A percentile compares a stretch with the other conserved stretches of the same genome.
phyloP scores from a whole-genome alignment of 1,284 basidiomycete species.

The Tilletia horrida region DNA sequence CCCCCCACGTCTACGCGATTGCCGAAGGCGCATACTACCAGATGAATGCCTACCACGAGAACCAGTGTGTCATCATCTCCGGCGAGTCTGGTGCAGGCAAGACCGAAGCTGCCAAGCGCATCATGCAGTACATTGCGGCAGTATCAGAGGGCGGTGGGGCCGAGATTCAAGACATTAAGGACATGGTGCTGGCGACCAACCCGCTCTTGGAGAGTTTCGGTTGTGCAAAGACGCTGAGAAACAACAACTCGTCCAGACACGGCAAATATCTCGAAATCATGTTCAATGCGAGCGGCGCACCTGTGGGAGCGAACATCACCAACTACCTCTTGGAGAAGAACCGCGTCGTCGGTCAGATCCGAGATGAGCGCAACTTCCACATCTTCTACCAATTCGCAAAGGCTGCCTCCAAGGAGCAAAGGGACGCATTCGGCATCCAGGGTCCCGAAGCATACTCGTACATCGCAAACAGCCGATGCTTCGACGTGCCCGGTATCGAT shows the following conservation, averaged over 20 bases:
- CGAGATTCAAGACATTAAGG: slow-evolving; percentile 89
- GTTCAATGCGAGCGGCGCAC: slow-evolving; percentile 89
- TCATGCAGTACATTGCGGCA: slow-evolving; percentile 99
- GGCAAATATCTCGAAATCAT: slow-evolving; percentile 99
- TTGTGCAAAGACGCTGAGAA: slow-evolving; percentile 96
- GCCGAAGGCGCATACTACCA: slow-evolving; percentile 97
- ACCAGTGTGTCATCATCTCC: slow-evolving; percentile 99
- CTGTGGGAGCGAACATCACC: slow-evolving; percentile 95
- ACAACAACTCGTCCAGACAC: slow-evolving; percentile 98
- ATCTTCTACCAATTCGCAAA: slow-evolving; percentile 99
- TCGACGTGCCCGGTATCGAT: slow-evolving; percentile 86
- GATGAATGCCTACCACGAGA: slow-evolving; percentile 99
- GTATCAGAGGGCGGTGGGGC: slow-evolving; percentile 74
- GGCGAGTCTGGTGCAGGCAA: slow-evolving; percentile 71
- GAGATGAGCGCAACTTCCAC: slow-evolving; percentile 95
- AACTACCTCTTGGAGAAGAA: slow-evolving; percentile 98
- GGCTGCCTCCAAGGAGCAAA: slow-evolving; percentile 79
- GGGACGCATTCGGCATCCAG: slow-evolving; percentile 93
- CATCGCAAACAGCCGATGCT: slow-evolving; percentile 84
- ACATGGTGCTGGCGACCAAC: slow-evolving; percentile 99
- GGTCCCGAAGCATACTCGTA: slow-evolving; percentile 94
- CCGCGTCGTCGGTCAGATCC: slow-evolving; percentile 90
- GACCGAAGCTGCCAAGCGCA: slow-evolving; percentile 60
- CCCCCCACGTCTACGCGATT: slow-evolving; percentile 96
- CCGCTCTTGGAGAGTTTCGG: slow-evolving; percentile 96